Base-by-base conservation (phyloP, 148 eudicot species). In the Heliosperma pusillum region DNA sequence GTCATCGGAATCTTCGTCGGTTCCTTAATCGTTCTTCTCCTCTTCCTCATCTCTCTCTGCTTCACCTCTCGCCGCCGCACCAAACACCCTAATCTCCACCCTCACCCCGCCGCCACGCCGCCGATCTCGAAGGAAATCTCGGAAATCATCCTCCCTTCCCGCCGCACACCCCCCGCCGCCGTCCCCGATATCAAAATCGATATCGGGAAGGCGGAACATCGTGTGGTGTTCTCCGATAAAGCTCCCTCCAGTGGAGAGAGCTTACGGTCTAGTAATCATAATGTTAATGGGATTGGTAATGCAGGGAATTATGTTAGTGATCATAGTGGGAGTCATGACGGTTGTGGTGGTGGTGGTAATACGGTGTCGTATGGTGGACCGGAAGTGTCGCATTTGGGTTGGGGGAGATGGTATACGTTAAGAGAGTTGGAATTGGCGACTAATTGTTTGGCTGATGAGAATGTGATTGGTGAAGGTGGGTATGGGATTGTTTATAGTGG, bases 391-490 rank as follows among this genome's bases (percentile, higher is more conserved):
- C 93, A 90, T 71, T 82, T 90, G 69, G 98, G 98, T 10, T 95
- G 98, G 98, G 92, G 92, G 2, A 73, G 91, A 36, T 92, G 98
- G 98, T 95, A 95, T 73, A 95, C 93, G 2, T 66, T 92, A 53
- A 77, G 98, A 44, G 98, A 95, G 84, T 82, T 95, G 15, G 97
- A 95, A 76, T 78, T 82, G 9, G 97, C 98, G 0, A 92, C 95
- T 0, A 88, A 95, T 80, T 85, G 89, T 3, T 85, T 95, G 82
- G 67, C 88, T 0, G 92, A 89, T 82, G 93, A 79, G 80, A 95
- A 92, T 82, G 97, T 95, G 74, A 95, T 95, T 71, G 98, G 98
- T 8, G 97, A 95, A 88, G 97, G 98, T n/a, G 98, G 96, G 13
- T 92, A 90, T 85, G 98, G 98, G 1, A 92, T 89, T 84, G 98